Evolutionary conservation across 441 rosid genomes (phyloP), one percentile per base, ranked within the genome.

Genomic region (Viola pubescens): DNA sequence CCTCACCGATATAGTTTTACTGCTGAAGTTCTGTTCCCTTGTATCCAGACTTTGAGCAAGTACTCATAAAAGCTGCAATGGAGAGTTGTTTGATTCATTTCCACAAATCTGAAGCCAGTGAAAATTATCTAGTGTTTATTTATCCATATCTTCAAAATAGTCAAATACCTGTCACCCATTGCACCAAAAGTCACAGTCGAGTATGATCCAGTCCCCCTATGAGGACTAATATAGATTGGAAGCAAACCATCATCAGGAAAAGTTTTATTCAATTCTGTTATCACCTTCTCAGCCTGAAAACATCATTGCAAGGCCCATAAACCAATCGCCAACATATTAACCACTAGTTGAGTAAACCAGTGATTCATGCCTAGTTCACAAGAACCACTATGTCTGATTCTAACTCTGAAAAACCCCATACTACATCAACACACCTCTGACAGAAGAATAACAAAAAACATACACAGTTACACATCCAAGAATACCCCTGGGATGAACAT

Each of bases 21-120:
- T 54, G 79, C 65, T 70, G 82, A 73, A 66, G 94, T 87, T 79
- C 71, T 86, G 79, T 83, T 91, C 72, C 98, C 99, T 66, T 88
- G 94, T 65, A 91, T 75, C 99, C 99, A 94, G 67, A 82, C 98
- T 77, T 91, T 94, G 68, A 94, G 97, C 77, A 94, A 76, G 71
- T 94, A 94, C 61, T 94, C 99, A 58, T 94, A 94, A 72, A 94
- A 94, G 83, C 99, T 94, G 90, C 82, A 67, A 16, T 47, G 2
- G 44, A 46, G 38, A 49, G 52, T 14, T 49, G 10, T 49, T 49
- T 49, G 13, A 49, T 49, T 46, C 10, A 46, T 46, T 46, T 12
- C 11, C 3, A 5, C 4, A 9, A 46, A 5, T 10, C 3, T 46
- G 11, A 43, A 46, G 9, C 49, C 49, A 46, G 38, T 4, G 19